phyloP scores from a whole-genome alignment of 495 filamentous ascomycete species.

The Oidiodendron maius region DNA sequence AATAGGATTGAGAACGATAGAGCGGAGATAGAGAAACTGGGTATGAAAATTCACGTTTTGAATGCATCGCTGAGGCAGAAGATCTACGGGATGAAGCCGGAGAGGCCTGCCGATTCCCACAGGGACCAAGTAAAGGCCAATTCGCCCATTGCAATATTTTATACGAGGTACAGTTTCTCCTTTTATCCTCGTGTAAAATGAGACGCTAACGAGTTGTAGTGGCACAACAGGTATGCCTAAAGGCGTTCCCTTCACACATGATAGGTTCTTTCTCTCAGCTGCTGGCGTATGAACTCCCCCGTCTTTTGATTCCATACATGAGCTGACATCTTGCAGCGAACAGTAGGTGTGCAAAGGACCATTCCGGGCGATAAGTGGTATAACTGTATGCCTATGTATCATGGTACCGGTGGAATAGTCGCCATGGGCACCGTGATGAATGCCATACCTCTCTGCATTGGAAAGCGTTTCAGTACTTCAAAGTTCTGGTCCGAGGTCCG shows the following conservation, averaged over 20 bases:
- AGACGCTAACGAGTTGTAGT: not conserved
- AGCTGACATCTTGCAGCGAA: constrained; percentile 24
- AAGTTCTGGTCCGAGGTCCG: constrained; percentile 72
- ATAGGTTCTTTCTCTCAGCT: constrained; percentile 21
- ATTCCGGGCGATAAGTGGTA: constrained; percentile 56
- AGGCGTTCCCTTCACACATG: constrained; percentile 28
- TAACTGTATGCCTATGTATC: constrained; percentile 76
- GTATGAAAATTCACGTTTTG: constrained; percentile 48
- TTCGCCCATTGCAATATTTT: constrained; percentile 57
- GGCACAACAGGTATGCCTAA: constrained; percentile 51
- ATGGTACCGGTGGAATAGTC: constrained; percentile 56
- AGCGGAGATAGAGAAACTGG: constrained; percentile 40
- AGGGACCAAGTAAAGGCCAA: constrained; percentile 37
- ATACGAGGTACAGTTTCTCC: constrained; percentile 59
- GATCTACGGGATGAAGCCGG: constrained; percentile 42
- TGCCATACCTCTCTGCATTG: constrained; percentile 61
- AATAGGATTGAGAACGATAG: constrained; percentile 49
- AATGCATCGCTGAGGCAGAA: constrained; percentile 37
- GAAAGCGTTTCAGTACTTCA: constrained; percentile 61
- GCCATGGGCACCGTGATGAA: constrained; percentile 47
- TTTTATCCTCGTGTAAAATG: not conserved
- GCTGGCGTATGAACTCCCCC: not conserved
- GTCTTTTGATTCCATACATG: constrained; percentile 51
- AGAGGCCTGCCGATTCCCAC: constrained; percentile 43
- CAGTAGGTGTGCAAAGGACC: constrained; percentile 39